phyloP scores from a whole-genome alignment of 345 rosid species.

The Lepidium didymum region DNA sequence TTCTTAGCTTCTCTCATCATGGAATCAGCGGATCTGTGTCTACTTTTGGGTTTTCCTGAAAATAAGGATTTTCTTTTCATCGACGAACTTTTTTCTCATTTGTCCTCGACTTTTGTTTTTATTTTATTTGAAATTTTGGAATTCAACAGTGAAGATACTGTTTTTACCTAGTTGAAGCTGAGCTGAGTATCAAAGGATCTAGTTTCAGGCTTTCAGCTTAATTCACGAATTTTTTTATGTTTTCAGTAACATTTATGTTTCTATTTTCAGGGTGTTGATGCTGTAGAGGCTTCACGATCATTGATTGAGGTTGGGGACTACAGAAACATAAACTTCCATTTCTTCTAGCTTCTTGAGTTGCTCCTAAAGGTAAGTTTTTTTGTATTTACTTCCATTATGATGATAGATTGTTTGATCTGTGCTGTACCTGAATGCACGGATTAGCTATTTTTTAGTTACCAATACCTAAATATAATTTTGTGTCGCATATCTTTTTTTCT shows the following conservation, averaged over 20 bases:
- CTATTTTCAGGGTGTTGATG: neutral
- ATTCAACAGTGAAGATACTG: neutral
- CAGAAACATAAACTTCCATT: neutral
- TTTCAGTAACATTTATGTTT: neutral
- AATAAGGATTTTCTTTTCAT: neutral
- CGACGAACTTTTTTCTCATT: neutral
- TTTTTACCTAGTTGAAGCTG: constrained; percentile 1
- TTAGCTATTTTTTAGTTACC: neutral
- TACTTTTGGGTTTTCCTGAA: neutral
- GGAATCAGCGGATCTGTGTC: constrained; percentile 23
- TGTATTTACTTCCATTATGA: neutral
- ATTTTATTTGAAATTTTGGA: neutral
- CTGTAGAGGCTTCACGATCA: neutral
- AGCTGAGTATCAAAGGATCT: constrained; percentile 13
- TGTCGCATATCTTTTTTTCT: neutral
- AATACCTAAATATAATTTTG: neutral
- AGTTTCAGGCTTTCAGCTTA: constrained; percentile 4
- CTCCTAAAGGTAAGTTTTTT: neutral
- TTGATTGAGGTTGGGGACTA: neutral
- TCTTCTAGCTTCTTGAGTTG: neutral
- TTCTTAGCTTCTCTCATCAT: neutral
- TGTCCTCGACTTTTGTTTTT: neutral
- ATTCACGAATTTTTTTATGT: neutral
- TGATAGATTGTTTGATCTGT: neutral
- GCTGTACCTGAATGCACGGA: neutral